phyloP scores from a whole-genome alignment of 495 filamentous ascomycete genomes.

The Cudoniella acicularis region DNA sequence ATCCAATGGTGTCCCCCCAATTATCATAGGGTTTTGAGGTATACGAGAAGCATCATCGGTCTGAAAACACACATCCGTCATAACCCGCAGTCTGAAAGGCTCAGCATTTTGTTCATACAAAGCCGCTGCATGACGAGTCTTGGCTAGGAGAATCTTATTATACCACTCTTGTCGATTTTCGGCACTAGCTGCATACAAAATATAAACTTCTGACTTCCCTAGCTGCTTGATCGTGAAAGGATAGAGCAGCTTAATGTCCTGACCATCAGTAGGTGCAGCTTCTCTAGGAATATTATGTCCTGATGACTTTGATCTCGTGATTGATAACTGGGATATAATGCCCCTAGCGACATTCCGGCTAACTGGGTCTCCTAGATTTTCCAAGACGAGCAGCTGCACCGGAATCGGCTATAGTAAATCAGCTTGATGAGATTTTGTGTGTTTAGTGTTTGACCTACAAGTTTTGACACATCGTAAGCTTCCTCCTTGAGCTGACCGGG shows the following conservation, averaged over 20 bases:
- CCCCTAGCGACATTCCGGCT: too few relatives aligned
- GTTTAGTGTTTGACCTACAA: constrained; percentile 52
- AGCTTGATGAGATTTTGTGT: not conserved
- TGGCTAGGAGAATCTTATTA: not conserved
- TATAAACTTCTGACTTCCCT: not conserved
- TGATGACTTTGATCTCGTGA: too few relatives aligned
- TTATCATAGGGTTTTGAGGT: not conserved
- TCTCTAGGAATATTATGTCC: too few relatives aligned
- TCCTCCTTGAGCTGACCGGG: constrained; percentile 66
- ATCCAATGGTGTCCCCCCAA: not conserved
- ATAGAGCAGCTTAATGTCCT: too few relatives aligned
- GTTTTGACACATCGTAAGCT: constrained; percentile 90
- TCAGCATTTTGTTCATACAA: not conserved
- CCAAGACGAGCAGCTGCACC: constrained; percentile 89
- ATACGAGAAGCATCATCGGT: not conserved
- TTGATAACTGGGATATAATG: too few relatives aligned
- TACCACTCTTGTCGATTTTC: not conserved
- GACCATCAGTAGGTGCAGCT: too few relatives aligned
- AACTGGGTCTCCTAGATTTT: too few relatives aligned
- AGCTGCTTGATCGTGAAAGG: not conserved
- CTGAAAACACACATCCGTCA: not conserved
- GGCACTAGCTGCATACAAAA: not conserved
- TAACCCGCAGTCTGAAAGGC: not conserved
- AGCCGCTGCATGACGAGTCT: not conserved
- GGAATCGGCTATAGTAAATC: constrained; percentile 69